Evolutionary conservation across 495 filamentous ascomycete genomes (phyloP).

Genomic region (Aspergillus cavernicola): DNA sequence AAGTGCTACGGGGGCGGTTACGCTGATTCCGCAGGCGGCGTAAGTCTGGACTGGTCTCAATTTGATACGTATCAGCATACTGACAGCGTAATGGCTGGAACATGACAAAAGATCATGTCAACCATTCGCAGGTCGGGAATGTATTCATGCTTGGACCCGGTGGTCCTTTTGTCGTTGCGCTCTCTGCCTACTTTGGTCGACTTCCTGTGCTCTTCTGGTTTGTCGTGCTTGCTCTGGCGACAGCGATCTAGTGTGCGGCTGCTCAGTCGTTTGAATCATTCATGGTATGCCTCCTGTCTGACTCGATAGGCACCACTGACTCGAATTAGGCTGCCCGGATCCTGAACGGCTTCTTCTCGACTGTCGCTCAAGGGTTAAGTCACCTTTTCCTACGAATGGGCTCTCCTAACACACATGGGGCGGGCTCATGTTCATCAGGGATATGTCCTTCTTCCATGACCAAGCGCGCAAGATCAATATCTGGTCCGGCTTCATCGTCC

Average conservation of each 20-base stretch:
- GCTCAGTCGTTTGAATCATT: slow-evolving; percentile 52
- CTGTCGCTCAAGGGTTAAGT: slow-evolving; percentile 45
- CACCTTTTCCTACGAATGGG: background rate
- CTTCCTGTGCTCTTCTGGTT: slow-evolving; percentile 57
- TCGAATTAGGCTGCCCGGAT: slow-evolving; percentile 46
- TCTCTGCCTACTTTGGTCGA: slow-evolving; percentile 58
- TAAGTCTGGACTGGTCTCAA: slow-evolving; percentile 13
- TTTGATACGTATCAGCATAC: background rate
- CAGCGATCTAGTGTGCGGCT: slow-evolving; percentile 51
- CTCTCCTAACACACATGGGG: slow-evolving; percentile 24
- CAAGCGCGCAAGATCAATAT: slow-evolving; percentile 61
- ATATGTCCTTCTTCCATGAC: slow-evolving; percentile 65
- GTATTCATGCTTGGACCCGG: slow-evolving; percentile 56
- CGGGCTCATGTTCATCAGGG: slow-evolving; percentile 61
- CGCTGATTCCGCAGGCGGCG: slow-evolving; percentile 49
- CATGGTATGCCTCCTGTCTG: slow-evolving; percentile 24
- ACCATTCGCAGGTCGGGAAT: slow-evolving; percentile 54
- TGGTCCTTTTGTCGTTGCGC: slow-evolving; percentile 52
- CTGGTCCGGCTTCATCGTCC: slow-evolving; percentile 49
- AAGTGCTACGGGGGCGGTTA: slow-evolving; percentile 50
- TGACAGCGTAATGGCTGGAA: slow-evolving; percentile 35
- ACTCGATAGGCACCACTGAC: background rate
- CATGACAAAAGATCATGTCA: slow-evolving; percentile 46
- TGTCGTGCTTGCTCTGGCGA: slow-evolving; percentile 43
- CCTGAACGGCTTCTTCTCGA: slow-evolving; percentile 61